Evolutionary conservation across 2,329 filamentous ascomycete genomes (phyloP).

Genomic region (Pseudomassariella vexata): DNA sequence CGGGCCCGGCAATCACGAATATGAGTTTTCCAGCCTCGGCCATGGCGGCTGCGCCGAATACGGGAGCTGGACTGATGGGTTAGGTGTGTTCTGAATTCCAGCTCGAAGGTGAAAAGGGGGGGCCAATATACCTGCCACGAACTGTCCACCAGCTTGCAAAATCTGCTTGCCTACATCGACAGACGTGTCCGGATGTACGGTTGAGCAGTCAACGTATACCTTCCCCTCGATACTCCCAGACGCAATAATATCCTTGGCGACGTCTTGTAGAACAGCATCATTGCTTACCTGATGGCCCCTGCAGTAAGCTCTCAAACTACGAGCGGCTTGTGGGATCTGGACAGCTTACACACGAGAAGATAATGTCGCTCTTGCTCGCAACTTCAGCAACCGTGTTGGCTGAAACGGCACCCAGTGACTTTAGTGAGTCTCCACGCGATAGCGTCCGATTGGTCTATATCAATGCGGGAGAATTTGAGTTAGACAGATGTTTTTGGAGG

Average conservation of each 20-base stretch:
- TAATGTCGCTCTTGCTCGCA: slow-evolving; percentile 22
- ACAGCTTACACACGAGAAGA: slow-evolving; percentile 21
- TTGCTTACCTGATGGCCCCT: slow-evolving; percentile 23
- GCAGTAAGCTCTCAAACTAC: neutral
- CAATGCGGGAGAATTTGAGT: slow-evolving; percentile 14
- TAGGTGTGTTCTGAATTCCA: neutral
- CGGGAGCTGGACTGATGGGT: slow-evolving; percentile 23
- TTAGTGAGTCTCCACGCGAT: slow-evolving; percentile 27
- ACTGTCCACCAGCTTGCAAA: slow-evolving; percentile 25
- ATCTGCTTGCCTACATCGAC: slow-evolving; percentile 24
- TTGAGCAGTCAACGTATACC: slow-evolving; percentile 23
- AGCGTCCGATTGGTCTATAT: slow-evolving; percentile 34
- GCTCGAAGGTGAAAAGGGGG: neutral
- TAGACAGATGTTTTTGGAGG: slow-evolving; percentile 17
- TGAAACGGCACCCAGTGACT: slow-evolving; percentile 26
- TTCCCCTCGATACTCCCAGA: slow-evolving; percentile 20
- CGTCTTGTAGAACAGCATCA: slow-evolving; percentile 26
- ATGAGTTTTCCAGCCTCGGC: slow-evolving; percentile 38
- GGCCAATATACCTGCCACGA: slow-evolving; percentile 16
- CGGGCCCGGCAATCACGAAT: slow-evolving; percentile 33
- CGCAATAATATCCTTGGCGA: slow-evolving; percentile 10
- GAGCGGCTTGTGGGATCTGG: neutral
- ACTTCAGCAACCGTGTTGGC: slow-evolving; percentile 15
- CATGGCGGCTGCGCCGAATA: slow-evolving; percentile 36
- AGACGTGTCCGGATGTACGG: slow-evolving; percentile 27